Base-by-base conservation (phyloP, 2,329 filamentous ascomycete genomes). In the Leptographium flavum region DNA sequence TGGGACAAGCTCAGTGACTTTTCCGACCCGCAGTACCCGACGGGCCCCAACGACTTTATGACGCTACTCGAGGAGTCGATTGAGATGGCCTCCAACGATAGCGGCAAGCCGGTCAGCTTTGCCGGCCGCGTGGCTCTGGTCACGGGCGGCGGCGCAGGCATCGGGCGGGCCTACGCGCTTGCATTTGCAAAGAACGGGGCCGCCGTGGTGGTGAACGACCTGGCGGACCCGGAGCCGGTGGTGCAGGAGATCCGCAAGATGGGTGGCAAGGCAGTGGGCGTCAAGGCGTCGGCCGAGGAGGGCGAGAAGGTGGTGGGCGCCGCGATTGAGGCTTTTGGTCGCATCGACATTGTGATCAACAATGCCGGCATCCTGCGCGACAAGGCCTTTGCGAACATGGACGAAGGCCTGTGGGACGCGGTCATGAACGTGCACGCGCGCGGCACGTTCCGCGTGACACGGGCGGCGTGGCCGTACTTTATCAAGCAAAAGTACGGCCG, bases 401-500 rank as follows among this genome's bases (percentile, higher is more conserved):
- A 88, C 49, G 92, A 98, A 61, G 81, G 78, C 58, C 75, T 87
- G 58, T 98, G 92, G 88, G 80, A 95, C 57, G 76, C 85, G 46
- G 88, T 98, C 57, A 66, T 96, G 67, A 84, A 87, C 56, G 87
- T 96, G 46, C 92, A 98, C 64, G 76, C 94, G 39, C 78, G 86
- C 54, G 90, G 92, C 55, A 98, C 92, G 50, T 98, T 94, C 71
- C 94, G 94, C 70, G 79, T 90, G 53, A 90, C 87, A 60, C 95
- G 94, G 76, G 92, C 92, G 50, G 92, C 92, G 19, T 98, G 90
- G 87, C 92, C 92, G 42, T 84, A 93, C 65, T 85, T 98, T 73
- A 73, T 96, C 43, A 94, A 95, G 75, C 92, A 98, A 66, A 96
- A 95, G 73, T 98, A 95, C 58, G 92, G 92, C 54, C 87, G 92